These are phyloP conservation scores for Colletotrichum endophyticum DNA, from an alignment of 2,329 filamentous ascomycete species.

Conservation along the genomic window DNA sequence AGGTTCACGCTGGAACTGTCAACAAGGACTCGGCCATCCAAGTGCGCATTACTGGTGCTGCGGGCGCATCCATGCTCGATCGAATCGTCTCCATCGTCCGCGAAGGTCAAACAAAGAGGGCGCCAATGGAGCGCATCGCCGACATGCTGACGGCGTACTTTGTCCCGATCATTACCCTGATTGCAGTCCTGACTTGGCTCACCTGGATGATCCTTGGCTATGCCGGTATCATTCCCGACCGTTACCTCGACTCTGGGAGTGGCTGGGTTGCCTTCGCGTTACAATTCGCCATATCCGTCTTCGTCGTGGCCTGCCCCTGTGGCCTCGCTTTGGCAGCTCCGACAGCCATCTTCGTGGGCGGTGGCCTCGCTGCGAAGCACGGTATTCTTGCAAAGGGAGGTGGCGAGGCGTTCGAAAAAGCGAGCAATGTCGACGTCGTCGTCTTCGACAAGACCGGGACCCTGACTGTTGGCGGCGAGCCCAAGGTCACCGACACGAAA, in stretches of 20 bases:
- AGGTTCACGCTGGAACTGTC: slow-evolving; percentile 75
- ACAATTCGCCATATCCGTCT: slow-evolving; percentile 84
- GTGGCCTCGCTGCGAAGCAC: slow-evolving; percentile 77
- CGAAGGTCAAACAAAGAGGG: slow-evolving; percentile 77
- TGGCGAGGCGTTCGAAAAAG: slow-evolving; percentile 85
- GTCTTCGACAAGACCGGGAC: slow-evolving; percentile 93
- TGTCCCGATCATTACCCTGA: slow-evolving; percentile 72
- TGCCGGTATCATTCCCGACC: slow-evolving; percentile 58
- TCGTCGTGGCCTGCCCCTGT: slow-evolving; percentile 86
- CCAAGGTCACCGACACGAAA: slow-evolving; percentile 65
- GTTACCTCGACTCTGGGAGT: slow-evolving; percentile 63
- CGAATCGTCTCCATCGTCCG: slow-evolving; percentile 79
- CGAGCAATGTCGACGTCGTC: slow-evolving; percentile 76
- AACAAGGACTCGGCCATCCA: slow-evolving; percentile 71
- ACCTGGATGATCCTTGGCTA: slow-evolving; percentile 72
- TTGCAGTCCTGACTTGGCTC: slow-evolving; percentile 75
- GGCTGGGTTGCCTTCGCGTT: slow-evolving; percentile 77
- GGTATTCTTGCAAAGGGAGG: slow-evolving; percentile 86
- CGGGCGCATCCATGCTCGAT: slow-evolving; percentile 78
- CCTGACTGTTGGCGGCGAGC: slow-evolving; percentile 75
- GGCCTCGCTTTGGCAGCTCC: slow-evolving; percentile 85
- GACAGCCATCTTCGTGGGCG: slow-evolving; percentile 84
- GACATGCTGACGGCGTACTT: slow-evolving; percentile 78
- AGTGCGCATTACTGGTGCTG: slow-evolving; percentile 66
- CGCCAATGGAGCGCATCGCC: slow-evolving; percentile 77